Base-by-base conservation (phyloP, 768 basidiomycete genomes). In the Leucosporidium scottii region DNA sequence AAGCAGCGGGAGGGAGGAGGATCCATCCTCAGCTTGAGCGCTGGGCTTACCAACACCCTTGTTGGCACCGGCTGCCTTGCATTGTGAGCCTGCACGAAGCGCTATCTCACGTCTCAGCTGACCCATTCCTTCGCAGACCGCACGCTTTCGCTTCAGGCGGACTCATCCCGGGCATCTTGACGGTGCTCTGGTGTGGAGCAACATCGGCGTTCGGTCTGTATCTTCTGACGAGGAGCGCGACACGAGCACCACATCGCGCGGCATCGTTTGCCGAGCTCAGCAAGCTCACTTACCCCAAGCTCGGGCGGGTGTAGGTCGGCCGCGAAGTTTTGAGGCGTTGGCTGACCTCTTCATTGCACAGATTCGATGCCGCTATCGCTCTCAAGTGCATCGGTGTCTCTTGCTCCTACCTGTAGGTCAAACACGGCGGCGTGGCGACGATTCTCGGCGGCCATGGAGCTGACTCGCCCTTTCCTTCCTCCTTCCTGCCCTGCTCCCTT, bases 361-460 rank as follows among this genome's bases (percentile, higher is more conserved):
- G 39, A 44, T 94, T 98, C 74, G 94, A 97, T 77, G 86, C 86
- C 5, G 94, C 93, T 18, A 92, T 98, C 73, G 92, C 92, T 15
- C 87, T 86, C 77, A 98, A 98, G 77, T 98, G 94, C 78, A 96
- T 96, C 76, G 94, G 94, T 25, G 94, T 98, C 4, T 91, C 90
- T 44, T 87, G 93, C 74, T 92, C 91, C 84, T 91, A 79, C 56
- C 83, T 78, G 59, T 68, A 64, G 34, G 67, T 68, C 27, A 3
- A 73, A 62, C 56, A 63, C 30, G 56, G 49, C 27, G 65, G 39
- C 21, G 36, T 61, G 25, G 44, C 48, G 27, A 60, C 31, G 49
- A 39, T 68, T 67, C 9, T 50, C 30, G 18, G 61, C 64, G 49
- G 59, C 6, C 27, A 27, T 51, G n/a, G n/a, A n/a, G n/a, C n/a